phyloP scores from a whole-genome alignment of 805 yeast species.

The Yueomyces sinensis region DNA sequence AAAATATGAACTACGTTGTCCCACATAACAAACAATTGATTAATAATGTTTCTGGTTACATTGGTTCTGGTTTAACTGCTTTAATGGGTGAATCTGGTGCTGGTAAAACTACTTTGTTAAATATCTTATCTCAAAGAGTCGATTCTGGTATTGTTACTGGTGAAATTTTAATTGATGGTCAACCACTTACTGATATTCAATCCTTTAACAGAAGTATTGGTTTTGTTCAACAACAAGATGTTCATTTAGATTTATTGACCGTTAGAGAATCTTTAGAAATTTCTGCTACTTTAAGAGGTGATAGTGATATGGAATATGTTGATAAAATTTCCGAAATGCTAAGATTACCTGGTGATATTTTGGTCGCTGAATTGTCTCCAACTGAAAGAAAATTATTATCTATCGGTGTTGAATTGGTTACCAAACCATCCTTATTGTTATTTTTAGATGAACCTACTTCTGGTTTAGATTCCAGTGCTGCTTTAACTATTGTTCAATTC shows the following conservation, averaged over 20 bases:
- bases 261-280: slow-evolving; percentile 59
- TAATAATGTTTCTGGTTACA: slow-evolving; percentile 46
- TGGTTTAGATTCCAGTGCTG: slow-evolving; percentile 42
- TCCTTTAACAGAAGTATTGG: slow-evolving; percentile 49
- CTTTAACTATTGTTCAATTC: slow-evolving; percentile 37
- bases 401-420: slow-evolving; percentile 52
- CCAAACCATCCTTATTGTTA: slow-evolving; percentile 43
- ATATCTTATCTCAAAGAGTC: slow-evolving; percentile 51
- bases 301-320: slow-evolving; percentile 48
- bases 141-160: slow-evolving; percentile 50
- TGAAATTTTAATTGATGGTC: slow-evolving; percentile 47
- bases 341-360: slow-evolving; percentile 47
- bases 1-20: slow-evolving; percentile 43
- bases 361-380: slow-evolving; percentile 51
- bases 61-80: slow-evolving; percentile 52
- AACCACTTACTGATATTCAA: slow-evolving; percentile 28
- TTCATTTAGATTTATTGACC: slow-evolving; percentile 47
- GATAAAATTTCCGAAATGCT: slow-evolving; percentile 28
- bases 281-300: slow-evolving; percentile 45
- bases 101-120: slow-evolving; percentile 59
- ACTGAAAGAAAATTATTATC: slow-evolving; percentile 48
- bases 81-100: slow-evolving; percentile 66
- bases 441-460: slow-evolving; percentile 57
- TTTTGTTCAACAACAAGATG: slow-evolving; percentile 62
- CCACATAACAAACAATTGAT: slow-evolving; percentile 23